Evolutionary conservation across 2,329 filamentous ascomycete species (phyloP), one percentile per base, ranked within the genome.

Genomic region (Sodiomyces alkalinus): DNA sequence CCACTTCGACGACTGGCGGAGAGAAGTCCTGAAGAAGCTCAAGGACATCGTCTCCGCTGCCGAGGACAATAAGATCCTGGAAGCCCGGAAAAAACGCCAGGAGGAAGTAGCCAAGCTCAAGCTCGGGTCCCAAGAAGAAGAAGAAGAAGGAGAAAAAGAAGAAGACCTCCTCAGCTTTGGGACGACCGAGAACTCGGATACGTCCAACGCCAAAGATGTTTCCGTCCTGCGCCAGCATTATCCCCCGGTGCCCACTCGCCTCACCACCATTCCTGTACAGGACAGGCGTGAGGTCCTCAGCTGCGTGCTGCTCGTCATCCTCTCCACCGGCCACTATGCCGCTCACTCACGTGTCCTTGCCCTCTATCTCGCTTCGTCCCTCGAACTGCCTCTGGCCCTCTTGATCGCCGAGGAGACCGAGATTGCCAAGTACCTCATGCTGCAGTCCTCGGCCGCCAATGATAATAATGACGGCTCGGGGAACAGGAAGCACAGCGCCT

Each of bases 1-100:
- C 23, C 69, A 80, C 42, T 81, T 86, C 42, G 73, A 83, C 36
- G 67, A 73, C n/a, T 93, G 85, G 86, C 63, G 74, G 33, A 64
- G 70, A 16, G 64, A 71, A 18, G 74, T 87, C 2, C 59, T 85
- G n/a, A 54, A 63, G 12, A 68, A 76, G 24, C 60, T 92, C 1
- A 74, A 72, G 26, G 77, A 87, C 39, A 67, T 83, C 4, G 53
- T 74, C 9, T 58, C 66, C 9, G 53, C 59, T 3, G 50, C 60
- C 8, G 63, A 68, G 30, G 58, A 58, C 19, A 48, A 49, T 33
- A 59, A 58, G 42, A 59, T 65, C 27, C 40, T 55, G 23, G 56
- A 53, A 10, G 60, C 63, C 38, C 54, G 65, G 14, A 52, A 53
- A 28, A 55, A 53, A 41, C 59, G 61, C 22, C 49, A 48, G 11